Percentiles rank a stretch among this genome's conserved stretches.
Conservation (phyloP, 257 asterid genomes). For the Solanum lycopersicoides region DNA sequence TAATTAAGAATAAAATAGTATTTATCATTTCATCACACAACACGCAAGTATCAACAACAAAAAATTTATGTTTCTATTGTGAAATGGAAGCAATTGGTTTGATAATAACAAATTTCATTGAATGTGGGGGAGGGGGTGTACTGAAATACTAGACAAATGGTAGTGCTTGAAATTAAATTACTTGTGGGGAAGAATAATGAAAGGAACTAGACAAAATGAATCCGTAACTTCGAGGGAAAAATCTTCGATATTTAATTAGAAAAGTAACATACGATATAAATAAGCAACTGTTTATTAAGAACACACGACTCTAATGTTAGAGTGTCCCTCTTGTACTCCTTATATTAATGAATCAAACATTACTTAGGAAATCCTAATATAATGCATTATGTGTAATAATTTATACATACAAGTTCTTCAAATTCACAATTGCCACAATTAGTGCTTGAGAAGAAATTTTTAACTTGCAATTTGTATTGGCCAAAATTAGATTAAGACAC, state of each 20-base stretch:
- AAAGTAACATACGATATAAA: neutral
- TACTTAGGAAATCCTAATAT: neutral
- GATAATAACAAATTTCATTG: neutral
- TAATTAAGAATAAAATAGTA: neutral
- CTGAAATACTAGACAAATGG: neutral
- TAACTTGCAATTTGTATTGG: neutral
- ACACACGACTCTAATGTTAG: neutral
- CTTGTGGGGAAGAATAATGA: neutral
- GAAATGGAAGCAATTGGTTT: neutral
- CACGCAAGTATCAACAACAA: neutral
- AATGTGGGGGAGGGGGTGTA: neutral
- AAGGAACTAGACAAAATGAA: neutral
- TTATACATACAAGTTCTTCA: neutral
- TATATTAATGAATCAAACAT: neutral
- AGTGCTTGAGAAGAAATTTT: neutral
- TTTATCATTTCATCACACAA: rapidly evolving
- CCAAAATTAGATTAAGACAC: neutral
- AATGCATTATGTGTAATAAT: neutral
- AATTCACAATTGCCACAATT: neutral
- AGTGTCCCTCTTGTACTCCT: neutral
- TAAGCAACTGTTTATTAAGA: neutral
- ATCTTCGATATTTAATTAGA: neutral
- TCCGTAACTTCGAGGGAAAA: neutral
- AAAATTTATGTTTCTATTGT: neutral
- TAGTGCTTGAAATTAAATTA: neutral